phyloP scores from a whole-genome alignment of 768 basidiomycete species.

The Amanita pallidorosea region DNA sequence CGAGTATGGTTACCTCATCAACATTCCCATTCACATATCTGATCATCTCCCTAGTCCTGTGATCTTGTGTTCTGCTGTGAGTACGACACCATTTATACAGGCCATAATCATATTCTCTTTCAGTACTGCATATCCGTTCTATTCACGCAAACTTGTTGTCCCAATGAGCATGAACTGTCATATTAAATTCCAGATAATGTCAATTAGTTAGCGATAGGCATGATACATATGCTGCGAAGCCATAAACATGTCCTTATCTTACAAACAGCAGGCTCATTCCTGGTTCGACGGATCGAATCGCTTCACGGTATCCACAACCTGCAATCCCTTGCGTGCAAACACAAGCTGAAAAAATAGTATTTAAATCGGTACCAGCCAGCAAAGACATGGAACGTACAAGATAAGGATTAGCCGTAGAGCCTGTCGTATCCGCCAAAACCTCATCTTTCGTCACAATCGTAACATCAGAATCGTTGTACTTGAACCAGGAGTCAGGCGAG shows the following conservation, averaged over 20 bases:
- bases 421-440: conserved; percentile 84
- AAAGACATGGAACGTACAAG: conserved; percentile 38
- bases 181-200: background rate
- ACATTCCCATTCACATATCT: background rate
- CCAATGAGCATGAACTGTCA: conserved; percentile 4
- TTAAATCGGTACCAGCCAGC: background rate
- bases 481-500: conserved; percentile 81
- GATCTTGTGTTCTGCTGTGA: background rate
- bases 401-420: conserved; percentile 84
- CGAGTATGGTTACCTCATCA: background rate
- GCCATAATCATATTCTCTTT: background rate
- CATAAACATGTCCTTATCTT: background rate
- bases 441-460: conserved; percentile 68
- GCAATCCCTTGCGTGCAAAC: conserved; percentile 68
- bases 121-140: background rate
- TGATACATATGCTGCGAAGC: background rate
- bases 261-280: background rate
- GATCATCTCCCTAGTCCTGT: background rate
- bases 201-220: background rate
- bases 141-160: too few relatives aligned
- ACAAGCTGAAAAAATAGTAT: conserved; percentile 46
- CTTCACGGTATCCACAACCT: conserved; percentile 76
- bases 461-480: conserved; percentile 91
- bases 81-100: background rate
- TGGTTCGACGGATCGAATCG: conserved; percentile 34